phyloP scores from a whole-genome alignment of 148 eudicot genomes.

The Cornus controversa region DNA sequence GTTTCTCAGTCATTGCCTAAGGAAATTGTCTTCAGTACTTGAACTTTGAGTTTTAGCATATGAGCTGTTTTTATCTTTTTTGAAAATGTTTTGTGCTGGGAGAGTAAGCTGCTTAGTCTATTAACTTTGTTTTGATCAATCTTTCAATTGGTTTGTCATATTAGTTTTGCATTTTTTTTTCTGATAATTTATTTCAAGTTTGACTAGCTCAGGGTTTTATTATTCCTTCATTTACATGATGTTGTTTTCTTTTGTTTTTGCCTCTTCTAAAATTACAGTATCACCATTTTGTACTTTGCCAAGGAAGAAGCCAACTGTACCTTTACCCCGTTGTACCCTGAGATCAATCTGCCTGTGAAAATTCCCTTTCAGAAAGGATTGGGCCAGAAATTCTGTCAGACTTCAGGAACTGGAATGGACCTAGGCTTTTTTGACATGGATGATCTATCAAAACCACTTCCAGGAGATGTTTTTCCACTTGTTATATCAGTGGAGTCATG shows the following conservation, averaged over 20 bases:
- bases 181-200: neutral
- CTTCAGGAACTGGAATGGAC: constrained; percentile 55
- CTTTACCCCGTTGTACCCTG: constrained; percentile 28
- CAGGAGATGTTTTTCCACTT: constrained; percentile 45
- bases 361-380: constrained; percentile 47
- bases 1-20: neutral
- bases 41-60: neutral
- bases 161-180: neutral
- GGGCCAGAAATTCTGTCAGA: constrained; percentile 47
- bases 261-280: constrained; percentile 24
- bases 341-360: constrained; percentile 27
- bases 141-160: neutral
- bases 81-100: neutral
- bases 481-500: constrained; percentile 46
- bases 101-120: neutral
- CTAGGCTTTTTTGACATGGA: constrained; percentile 35
- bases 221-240: neutral
- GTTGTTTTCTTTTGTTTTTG: neutral
- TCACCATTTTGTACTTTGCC: constrained; percentile 50
- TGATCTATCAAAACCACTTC: constrained; percentile 37
- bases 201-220: neutral
- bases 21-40: neutral
- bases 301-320: constrained; percentile 37
- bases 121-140: constrained; percentile 1
- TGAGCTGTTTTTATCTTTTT: neutral